These are phyloP conservation scores for Plantago coronopus DNA, from an alignment of 305 asterid genomes.

Conservation along the genomic window DNA sequence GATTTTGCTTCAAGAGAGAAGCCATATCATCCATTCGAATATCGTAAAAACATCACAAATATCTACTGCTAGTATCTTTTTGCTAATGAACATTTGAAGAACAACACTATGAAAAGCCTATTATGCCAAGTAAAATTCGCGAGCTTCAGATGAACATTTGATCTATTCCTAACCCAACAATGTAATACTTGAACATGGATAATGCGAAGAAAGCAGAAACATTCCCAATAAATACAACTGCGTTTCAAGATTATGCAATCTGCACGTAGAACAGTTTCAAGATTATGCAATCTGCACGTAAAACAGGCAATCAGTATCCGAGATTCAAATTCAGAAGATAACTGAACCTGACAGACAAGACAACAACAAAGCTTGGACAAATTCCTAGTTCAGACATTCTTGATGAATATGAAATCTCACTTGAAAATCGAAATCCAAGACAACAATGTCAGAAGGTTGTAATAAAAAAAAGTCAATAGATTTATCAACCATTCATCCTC, in stretches of 20 bases:
- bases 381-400: constrained; percentile 10
- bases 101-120: not conserved
- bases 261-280: not conserved
- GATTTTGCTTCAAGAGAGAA: not conserved
- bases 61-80: not conserved
- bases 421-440: constrained; percentile 14
- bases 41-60: not conserved
- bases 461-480: constrained; percentile 7
- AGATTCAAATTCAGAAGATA: not conserved
- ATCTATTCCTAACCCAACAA: not conserved
- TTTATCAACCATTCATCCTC: constrained; percentile 2
- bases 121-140: not conserved
- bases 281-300: not conserved
- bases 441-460: not conserved
- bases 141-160: not conserved
- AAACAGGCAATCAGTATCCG: not conserved
- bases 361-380: not conserved
- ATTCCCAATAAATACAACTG: not conserved
- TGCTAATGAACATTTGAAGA: not conserved
- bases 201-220: not conserved
- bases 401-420: constrained; percentile 2
- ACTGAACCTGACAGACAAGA: not conserved
- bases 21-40: not conserved
- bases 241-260: not conserved
- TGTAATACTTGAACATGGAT: not conserved